Conservation (phyloP, 2,329 filamentous ascomycete species). For the Claviceps pazoutovae region DNA sequence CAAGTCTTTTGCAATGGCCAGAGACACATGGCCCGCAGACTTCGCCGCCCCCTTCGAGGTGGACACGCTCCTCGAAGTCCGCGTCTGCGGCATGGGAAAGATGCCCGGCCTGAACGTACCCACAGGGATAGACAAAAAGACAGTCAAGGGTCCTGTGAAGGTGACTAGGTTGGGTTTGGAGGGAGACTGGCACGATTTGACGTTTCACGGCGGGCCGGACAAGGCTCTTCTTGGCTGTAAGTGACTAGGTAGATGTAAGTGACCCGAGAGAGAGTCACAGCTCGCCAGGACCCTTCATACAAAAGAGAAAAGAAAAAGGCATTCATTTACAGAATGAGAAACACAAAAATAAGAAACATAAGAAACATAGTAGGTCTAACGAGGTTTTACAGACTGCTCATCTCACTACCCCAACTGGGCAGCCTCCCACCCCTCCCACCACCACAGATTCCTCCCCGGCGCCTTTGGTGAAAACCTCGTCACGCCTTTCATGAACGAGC, state of each 20-base stretch:
- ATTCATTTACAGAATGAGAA: no score
- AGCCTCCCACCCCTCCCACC: slow-evolving; percentile 34
- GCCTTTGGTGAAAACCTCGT: slow-evolving; percentile 55
- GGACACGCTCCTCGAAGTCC: slow-evolving; percentile 41
- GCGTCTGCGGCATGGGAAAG: slow-evolving; percentile 41
- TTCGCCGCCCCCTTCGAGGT: slow-evolving; percentile 27
- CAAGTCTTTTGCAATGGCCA: slow-evolving; percentile 1
- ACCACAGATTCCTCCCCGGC: slow-evolving; percentile 38
- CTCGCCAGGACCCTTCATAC: no score
- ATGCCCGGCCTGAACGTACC: slow-evolving; percentile 36
- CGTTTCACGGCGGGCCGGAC: slow-evolving; percentile 47
- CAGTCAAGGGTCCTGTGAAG: slow-evolving; percentile 28
- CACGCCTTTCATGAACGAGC: slow-evolving; percentile 43
- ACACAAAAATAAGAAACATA: no score
- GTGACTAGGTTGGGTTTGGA: slow-evolving; percentile 37
- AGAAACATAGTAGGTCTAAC: no score
- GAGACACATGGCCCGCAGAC: slow-evolving; percentile 11
- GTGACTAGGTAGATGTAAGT: slow-evolving; percentile 9
- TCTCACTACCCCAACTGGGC: slow-evolving; percentile 44
- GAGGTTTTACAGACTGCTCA: slow-evolving; percentile 33
- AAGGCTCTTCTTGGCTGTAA: slow-evolving; percentile 48
- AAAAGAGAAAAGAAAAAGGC: no score
- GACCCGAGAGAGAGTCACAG: no score
- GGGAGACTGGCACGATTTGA: slow-evolving; percentile 47
- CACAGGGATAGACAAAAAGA: slow-evolving; percentile 43